A percentile compares a stretch with the other conserved stretches of the same genome.
phyloP scores from a whole-genome alignment of 2,329 filamentous ascomycete species.

The Penicillium frequentans region DNA sequence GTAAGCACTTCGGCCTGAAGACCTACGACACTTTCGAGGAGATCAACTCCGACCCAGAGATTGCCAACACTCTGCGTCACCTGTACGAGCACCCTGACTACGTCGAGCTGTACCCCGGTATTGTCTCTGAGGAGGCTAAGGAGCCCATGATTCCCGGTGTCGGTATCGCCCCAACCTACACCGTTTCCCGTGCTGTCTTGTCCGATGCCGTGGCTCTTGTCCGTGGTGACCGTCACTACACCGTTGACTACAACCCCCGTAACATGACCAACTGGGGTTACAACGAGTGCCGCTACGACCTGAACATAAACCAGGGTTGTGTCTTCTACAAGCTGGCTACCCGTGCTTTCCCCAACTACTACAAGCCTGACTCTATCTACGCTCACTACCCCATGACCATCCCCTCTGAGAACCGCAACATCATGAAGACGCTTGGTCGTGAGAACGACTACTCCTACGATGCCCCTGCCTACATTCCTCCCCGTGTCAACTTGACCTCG shows the following conservation, averaged over 20 bases:
- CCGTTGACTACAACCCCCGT: constrained; percentile 70
- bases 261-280: constrained; percentile 84
- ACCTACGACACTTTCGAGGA: constrained; percentile 77
- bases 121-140: constrained; percentile 75
- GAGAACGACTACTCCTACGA: constrained; percentile 70
- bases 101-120: constrained; percentile 77
- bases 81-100: constrained; percentile 72
- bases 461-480: constrained; percentile 55
- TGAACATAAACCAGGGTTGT: constrained; percentile 74
- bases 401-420: constrained; percentile 69
- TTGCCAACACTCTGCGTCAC: constrained; percentile 64
- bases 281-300: constrained; percentile 70
- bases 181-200: constrained; percentile 72
- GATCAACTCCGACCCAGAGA: constrained; percentile 74
- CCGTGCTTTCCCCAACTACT: constrained; percentile 77
- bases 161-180: constrained; percentile 73
- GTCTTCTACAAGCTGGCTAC: constrained; percentile 83
- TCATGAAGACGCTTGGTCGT: constrained; percentile 66
- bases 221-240: constrained; percentile 76
- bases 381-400: constrained; percentile 74
- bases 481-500: constrained; percentile 59
- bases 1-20: constrained; percentile 76
- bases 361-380: constrained; percentile 75
- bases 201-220: constrained; percentile 79
- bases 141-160: constrained; percentile 71